A percentile compares a stretch with the other conserved stretches of the same genome.
Evolutionary conservation across 169 alveolate species (phyloP).

Genomic region (Eimeria maxima): DNA sequence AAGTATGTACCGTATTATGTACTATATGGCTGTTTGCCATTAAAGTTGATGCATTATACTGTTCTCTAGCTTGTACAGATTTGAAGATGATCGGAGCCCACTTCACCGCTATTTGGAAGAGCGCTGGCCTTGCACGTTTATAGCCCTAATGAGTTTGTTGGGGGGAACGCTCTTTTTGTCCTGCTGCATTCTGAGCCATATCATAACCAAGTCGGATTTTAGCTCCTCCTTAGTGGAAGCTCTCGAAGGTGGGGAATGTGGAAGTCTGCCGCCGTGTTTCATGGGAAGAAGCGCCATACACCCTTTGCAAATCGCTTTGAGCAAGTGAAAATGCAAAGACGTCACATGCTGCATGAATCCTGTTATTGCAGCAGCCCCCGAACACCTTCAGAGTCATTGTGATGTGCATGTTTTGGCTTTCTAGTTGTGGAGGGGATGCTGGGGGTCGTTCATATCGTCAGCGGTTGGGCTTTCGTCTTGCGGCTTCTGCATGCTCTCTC

Average conservation of each 20-base stretch:
- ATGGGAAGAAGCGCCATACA: not conserved
- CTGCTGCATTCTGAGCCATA: constrained; percentile 49
- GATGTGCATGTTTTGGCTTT: not conserved
- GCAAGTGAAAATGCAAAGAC: too few species aligned
- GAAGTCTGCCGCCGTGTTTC: too few species aligned
- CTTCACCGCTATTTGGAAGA: constrained; percentile 52
- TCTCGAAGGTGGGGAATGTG: constrained; percentile 44
- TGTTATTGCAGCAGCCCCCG: not conserved
- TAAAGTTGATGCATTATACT: not conserved
- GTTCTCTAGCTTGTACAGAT: not conserved
- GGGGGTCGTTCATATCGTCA: constrained; percentile 44
- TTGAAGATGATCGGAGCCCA: constrained; percentile 49
- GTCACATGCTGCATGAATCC: not conserved
- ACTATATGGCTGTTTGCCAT: not conserved
- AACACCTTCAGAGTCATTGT: not conserved
- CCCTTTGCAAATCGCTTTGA: not conserved
- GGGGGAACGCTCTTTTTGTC: constrained; percentile 4
- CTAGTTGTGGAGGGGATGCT: constrained; percentile 57
- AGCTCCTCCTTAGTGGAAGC: not conserved
- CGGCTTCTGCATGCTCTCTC: constrained; percentile 70
- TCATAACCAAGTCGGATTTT: constrained; percentile 35
- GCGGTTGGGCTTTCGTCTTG: constrained; percentile 61
- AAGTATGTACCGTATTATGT: not conserved
- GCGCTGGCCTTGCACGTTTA: constrained; percentile 66
- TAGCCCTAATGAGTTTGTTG: constrained; percentile 3